Evolutionary conservation across 768 basidiomycete species (phyloP), one percentile per base, ranked within the genome.

Genomic region (Podaxis sp.): DNA sequence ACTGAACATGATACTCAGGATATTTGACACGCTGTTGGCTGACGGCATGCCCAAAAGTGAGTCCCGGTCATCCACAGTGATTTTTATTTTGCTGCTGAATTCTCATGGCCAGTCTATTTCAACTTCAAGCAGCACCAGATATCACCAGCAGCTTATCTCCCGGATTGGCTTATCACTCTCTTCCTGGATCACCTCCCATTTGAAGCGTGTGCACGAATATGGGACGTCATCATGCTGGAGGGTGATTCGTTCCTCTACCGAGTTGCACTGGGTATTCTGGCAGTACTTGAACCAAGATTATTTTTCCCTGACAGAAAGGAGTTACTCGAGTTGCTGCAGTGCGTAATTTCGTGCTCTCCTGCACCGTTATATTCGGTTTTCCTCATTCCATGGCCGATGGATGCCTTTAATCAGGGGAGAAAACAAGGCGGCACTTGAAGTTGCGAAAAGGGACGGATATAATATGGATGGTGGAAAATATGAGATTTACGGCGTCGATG

Each of bases 121-220:
- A 95, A 95, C 76, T 95, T 96, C 76, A 94, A 95, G 72, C 92
- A 95, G 68, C 92, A 95, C 71, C 92, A 95, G 65, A 85, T 96
- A 69, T 90, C 93, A 1, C 94, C 95, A 1, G 77, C 87, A 2
- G 82, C 87, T n/a, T 96, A 96, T 77, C 79, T 96, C 15, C 84
- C 82, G 0, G 87, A 88, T 63, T 96, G 95, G 95, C 68, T 96
- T 28, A 69, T 90, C 33, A 86, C 94, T 0, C 76, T 95, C 15
- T 96, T 94, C 72, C 74, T 93, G 40, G 83, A 92, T 66, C 93
- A 95, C 71, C 78, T 96, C n/a, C 93, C 93, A 0, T 91, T 96
- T 71, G 95, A 96, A 68, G 90, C 91, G 5, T 92, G 93, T 65
- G 92, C 93, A 19, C 84, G 94, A 40, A 73, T 96, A 67, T 96